These are phyloP conservation scores for Fusarium pseudonygamai DNA, from an alignment of 2,329 filamentous ascomycete species.

Conservation along the genomic window DNA sequence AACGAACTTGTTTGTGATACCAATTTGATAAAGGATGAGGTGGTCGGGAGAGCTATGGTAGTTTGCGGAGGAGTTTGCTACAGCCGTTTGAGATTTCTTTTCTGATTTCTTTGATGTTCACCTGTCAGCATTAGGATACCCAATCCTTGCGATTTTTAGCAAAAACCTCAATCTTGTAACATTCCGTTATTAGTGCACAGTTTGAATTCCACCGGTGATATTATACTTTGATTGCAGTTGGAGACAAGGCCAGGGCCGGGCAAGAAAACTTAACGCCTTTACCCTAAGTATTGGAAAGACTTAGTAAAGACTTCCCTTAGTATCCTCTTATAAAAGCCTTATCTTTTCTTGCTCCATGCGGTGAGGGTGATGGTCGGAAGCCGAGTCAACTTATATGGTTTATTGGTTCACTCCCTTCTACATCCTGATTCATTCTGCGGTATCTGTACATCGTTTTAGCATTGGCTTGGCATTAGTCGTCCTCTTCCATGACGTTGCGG, in stretches of 20 bases:
- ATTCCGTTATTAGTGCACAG: background rate
- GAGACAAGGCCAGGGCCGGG: too few species aligned
- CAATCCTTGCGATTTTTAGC: slow-evolving; percentile 33
- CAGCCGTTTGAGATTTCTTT: slow-evolving; percentile 21
- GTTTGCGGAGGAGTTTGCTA: slow-evolving; percentile 9
- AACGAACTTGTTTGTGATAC: slow-evolving; percentile 9
- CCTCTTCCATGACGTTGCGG: slow-evolving; percentile 65
- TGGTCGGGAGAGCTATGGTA: background rate
- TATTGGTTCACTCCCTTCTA: too few species aligned
- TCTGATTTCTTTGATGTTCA: slow-evolving; percentile 16
- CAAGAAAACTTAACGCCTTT: background rate
- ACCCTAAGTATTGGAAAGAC: background rate
- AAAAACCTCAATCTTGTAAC: background rate
- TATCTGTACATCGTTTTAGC: too few species aligned
- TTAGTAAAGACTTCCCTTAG: background rate
- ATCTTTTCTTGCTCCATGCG: background rate
- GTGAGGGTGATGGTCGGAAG: background rate
- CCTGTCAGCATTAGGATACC: slow-evolving; percentile 43
- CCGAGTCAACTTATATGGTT: background rate
- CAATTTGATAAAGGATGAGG: slow-evolving; percentile 1
- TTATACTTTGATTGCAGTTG: background rate
- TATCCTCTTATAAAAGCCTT: background rate
- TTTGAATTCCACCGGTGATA: background rate
- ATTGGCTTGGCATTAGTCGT: slow-evolving; percentile 20
- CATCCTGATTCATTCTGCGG: background rate